These are phyloP conservation scores for Tremella fuciformis DNA, from an alignment of 768 basidiomycete genomes.

Conservation along the genomic window DNA sequence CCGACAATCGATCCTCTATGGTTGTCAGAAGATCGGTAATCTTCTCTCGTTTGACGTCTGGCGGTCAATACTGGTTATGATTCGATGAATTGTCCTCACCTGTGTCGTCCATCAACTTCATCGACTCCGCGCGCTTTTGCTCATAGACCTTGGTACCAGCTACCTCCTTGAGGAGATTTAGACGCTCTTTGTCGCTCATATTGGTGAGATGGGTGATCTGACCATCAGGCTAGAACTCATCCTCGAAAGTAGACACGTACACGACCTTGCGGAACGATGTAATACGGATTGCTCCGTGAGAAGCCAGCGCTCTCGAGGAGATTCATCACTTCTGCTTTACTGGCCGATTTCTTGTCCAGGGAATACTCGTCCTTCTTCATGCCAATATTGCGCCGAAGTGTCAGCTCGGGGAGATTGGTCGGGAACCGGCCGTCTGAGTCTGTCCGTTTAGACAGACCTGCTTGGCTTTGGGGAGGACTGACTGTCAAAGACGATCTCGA, in stretches of 20 bases:
- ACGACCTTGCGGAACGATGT: constrained; percentile 96
- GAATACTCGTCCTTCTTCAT: constrained; percentile 98
- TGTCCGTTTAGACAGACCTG: not conserved
- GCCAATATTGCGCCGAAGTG: constrained; percentile 89
- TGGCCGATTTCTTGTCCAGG: constrained; percentile 89
- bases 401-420: constrained; percentile 80
- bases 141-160: constrained; percentile 98
- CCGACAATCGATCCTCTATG: constrained; percentile 81
- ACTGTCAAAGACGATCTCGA: constrained; percentile 94
- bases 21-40: constrained; percentile 84
- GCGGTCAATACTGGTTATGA: not conserved
- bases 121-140: constrained; percentile 81
- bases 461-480: not conserved
- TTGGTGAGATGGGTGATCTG: constrained; percentile 96
- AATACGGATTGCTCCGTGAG: constrained; percentile 97
- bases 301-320: constrained; percentile 95
- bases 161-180: constrained; percentile 93
- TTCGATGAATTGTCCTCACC: constrained; percentile 34
- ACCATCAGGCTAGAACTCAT: constrained; percentile 9
- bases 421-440: constrained; percentile 88
- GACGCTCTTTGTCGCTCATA: constrained; percentile 89
- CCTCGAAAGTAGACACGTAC: constrained; percentile 57
- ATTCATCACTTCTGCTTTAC: constrained; percentile 97
- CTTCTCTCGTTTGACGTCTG: constrained; percentile 80
- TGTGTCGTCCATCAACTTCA: constrained; percentile 96